These are phyloP conservation scores for Leishmania martiniquensis DNA, from an alignment of 208 protist species.

Conservation along the genomic window DNA sequence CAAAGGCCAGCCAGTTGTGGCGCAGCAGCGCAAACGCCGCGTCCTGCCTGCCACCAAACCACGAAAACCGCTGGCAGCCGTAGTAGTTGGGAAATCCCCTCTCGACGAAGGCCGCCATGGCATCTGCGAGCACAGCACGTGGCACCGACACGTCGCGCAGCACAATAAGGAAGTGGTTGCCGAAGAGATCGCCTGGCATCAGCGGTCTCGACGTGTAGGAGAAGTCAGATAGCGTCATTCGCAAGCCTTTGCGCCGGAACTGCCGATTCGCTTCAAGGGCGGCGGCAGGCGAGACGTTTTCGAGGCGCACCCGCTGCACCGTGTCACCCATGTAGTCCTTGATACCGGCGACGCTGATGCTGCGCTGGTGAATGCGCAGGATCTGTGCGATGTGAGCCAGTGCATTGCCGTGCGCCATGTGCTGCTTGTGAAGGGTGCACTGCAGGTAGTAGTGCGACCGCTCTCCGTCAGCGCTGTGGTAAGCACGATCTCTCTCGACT, in stretches of 20 bases:
- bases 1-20: conserved; percentile 87
- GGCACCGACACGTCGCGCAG: conserved; percentile 76
- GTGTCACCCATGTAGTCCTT: conserved; percentile 92
- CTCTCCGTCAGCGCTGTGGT: conserved; percentile 1
- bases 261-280: conserved; percentile 62
- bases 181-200: conserved; percentile 69
- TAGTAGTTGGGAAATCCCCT: conserved; percentile 91
- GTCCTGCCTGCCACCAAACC: conserved; percentile 82
- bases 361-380: conserved; percentile 77
- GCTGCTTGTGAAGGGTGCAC: conserved; percentile 85
- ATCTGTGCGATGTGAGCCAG: conserved; percentile 64
- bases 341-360: conserved; percentile 82
- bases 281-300: conserved; percentile 68
- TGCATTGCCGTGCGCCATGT: conserved; percentile 74
- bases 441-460: conserved; percentile 49
- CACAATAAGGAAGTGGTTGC: conserved; percentile 85
- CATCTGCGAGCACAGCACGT: conserved; percentile 39
- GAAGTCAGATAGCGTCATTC: conserved; percentile 78
- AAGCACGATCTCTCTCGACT: not conserved
- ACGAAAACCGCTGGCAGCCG: conserved; percentile 89
- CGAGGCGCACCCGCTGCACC: conserved; percentile 74
- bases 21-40: conserved; percentile 79
- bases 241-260: conserved; percentile 41
- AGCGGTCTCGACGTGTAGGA: conserved; percentile 76
- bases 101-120: conserved; percentile 50